Percentiles rank a stretch among this genome's conserved stretches.
Evolutionary conservation across 306 rosid species (phyloP).

Genomic region (Cucumis sativus): Cucumber_9930_V3 NC_026656.2:19794501-19795000

Average conservation of each 20-base stretch:
- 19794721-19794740: not conserved
- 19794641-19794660: not conserved
- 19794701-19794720: not conserved
- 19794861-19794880: conserved; percentile 39
- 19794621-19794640: not conserved
- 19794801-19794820: not conserved
- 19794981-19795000: conserved; percentile 14
- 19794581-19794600: not conserved
- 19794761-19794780: not conserved
- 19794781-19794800: not conserved
- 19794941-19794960: conserved; percentile 36
- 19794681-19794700: not conserved
- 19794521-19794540: not conserved
- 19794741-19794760: not conserved
- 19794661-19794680: not conserved
- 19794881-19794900: conserved; percentile 33
- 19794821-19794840: not conserved
- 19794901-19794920: conserved; percentile 35
- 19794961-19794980: conserved; percentile 10
- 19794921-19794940: conserved; percentile 40
- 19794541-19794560: not conserved
- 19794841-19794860: not conserved
- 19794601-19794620: not conserved
- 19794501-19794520: not conserved
- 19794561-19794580: not conserved